Percentiles rank a stretch among this genome's conserved stretches.
phyloP scores from a whole-genome alignment of 257 asterid species.

The Gardenia jasminoides region DNA sequence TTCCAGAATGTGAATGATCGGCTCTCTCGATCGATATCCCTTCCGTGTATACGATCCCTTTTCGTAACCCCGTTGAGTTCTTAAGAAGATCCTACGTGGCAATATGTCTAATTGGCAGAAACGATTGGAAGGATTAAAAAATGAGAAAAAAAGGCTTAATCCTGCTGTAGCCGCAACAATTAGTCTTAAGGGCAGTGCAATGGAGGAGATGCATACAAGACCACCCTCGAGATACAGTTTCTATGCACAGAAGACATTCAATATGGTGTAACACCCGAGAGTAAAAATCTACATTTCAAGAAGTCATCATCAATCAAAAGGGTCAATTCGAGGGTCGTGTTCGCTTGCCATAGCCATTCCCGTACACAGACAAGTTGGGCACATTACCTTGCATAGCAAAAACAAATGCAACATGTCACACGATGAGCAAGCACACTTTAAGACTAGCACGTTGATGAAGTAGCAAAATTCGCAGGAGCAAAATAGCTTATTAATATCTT shows the following conservation, averaged over 20 bases:
- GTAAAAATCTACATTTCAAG: not conserved
- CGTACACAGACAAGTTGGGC: constrained; percentile 96
- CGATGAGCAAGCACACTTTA: not conserved
- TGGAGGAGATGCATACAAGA: not conserved
- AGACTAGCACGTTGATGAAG: not conserved
- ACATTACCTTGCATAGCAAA: constrained; percentile 74
- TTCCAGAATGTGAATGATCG: not conserved
- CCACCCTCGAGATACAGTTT: not conserved
- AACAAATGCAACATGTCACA: not conserved
- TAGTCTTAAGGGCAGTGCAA: not conserved
- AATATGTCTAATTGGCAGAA: not conserved
- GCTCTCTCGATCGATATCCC: too few species aligned
- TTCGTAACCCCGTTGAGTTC: not conserved
- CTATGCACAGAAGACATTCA: not conserved
- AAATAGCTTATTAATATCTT: too few species aligned
- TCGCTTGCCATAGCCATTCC: constrained; percentile 99
- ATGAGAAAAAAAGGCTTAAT: too few species aligned
- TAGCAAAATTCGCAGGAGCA: not conserved
- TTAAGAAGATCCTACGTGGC: not conserved
- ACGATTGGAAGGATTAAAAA: not conserved
- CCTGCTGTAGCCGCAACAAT: not conserved
- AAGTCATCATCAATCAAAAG: constrained; percentile 51
- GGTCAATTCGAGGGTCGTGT: constrained; percentile 92
- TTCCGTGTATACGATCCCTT: too few species aligned
- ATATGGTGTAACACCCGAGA: not conserved